Percentiles rank a stretch among this genome's conserved stretches.
Conservation (phyloP, 495 filamentous ascomycete genomes). For the Neurospora sp. region DNA sequence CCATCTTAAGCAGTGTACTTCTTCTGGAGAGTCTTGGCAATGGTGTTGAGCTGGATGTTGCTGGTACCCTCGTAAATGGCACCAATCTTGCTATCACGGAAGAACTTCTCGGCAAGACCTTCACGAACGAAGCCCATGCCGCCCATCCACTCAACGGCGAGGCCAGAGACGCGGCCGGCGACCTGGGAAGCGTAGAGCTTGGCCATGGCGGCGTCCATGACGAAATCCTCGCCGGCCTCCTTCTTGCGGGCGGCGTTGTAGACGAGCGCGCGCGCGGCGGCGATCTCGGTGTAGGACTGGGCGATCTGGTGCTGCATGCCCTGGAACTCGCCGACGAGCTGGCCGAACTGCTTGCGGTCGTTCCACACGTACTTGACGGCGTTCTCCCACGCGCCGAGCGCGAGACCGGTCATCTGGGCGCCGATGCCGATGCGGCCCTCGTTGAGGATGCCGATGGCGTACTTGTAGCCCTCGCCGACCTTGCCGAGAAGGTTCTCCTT, state of each 20-base stretch:
- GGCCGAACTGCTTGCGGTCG: slow-evolving; percentile 93
- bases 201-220: slow-evolving; percentile 94
- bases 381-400: slow-evolving; percentile 91
- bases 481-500: slow-evolving; percentile 79
- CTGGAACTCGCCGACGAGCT: slow-evolving; percentile 90
- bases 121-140: slow-evolving; percentile 95
- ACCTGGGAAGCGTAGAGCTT: slow-evolving; percentile 94
- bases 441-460: slow-evolving; percentile 91
- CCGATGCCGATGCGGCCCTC: slow-evolving; percentile 97
- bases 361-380: slow-evolving; percentile 86
- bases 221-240: slow-evolving; percentile 92
- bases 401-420: slow-evolving; percentile 97
- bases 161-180: slow-evolving; percentile 73
- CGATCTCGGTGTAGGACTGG: slow-evolving; percentile 89
- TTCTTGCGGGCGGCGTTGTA: slow-evolving; percentile 97
- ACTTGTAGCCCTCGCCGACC: slow-evolving; percentile 92
- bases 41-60: slow-evolving; percentile 72
- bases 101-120: slow-evolving; percentile 97
- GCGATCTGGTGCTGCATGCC: slow-evolving; percentile 99
- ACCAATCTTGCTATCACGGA: slow-evolving; percentile 95
- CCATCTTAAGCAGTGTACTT: slow-evolving; percentile 49
- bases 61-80: slow-evolving; percentile 95
- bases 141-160: slow-evolving; percentile 97
- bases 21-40: slow-evolving; percentile 88
- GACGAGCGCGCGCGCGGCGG: slow-evolving; percentile 81